These are phyloP conservation scores for Tillandsia fasciculata DNA, from an alignment of 176 grass and related monocot species.

Conservation along the genomic window DNA sequence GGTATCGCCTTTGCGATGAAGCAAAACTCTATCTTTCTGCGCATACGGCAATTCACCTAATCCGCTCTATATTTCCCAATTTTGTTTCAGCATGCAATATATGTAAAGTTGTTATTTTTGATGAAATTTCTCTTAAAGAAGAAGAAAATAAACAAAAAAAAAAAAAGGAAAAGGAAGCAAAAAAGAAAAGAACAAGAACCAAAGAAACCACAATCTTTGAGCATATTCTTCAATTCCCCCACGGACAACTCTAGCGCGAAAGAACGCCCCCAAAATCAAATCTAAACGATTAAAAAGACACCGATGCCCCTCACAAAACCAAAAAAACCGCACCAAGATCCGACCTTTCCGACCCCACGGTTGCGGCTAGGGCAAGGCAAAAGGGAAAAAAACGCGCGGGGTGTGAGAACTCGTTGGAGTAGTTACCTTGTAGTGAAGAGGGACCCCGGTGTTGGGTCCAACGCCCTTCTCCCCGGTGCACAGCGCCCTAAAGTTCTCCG, in stretches of 20 bases:
- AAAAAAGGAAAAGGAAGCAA: background rate
- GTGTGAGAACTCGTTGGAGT: background rate
- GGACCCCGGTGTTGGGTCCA: constrained; percentile 34
- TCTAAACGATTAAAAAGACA: constrained; percentile 18
- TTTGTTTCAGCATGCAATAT: too few species aligned
- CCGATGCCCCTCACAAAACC: constrained; percentile 10
- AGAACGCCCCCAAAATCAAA: constrained; percentile 6
- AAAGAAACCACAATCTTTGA: constrained; percentile 12
- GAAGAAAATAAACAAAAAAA: background rate
- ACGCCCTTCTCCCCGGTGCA: constrained; percentile 90
- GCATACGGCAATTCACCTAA: too few species aligned
- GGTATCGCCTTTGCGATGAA: too few species aligned
- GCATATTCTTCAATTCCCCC: constrained; percentile 23
- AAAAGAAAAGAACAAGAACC: constrained; percentile 4
- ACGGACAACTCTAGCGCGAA: constrained; percentile 3
- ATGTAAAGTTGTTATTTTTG: background rate
- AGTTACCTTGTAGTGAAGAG: constrained; percentile 73
- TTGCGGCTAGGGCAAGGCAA: constrained; percentile 3
- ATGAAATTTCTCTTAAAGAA: background rate
- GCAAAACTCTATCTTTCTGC: too few species aligned
- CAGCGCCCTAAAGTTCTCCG: constrained; percentile 93
- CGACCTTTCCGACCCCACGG: background rate
- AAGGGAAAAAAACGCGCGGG: background rate
- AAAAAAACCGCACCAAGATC: constrained; percentile 1
- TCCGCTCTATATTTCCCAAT: too few species aligned